Base-by-base conservation (phyloP, 495 filamentous ascomycete species). In the Delitschia confertaspora region DNA sequence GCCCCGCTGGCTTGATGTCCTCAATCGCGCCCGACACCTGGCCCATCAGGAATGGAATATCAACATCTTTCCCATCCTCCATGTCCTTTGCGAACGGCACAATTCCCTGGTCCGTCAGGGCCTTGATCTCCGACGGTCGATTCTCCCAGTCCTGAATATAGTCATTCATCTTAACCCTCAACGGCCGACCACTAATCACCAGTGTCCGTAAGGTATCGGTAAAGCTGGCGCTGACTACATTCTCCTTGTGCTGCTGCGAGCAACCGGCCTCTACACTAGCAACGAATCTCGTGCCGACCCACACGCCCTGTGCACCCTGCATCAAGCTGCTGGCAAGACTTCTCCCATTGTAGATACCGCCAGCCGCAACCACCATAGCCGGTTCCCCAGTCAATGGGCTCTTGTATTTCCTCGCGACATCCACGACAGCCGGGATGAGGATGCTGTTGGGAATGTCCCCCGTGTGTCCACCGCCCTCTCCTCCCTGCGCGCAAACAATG, bases 31-130 rank as follows among this genome's bases (percentile, higher is more conserved):
- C 89, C 0, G 86, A 82, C 11, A 95, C 87, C 68, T 93, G 85
- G n/a, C 87, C 87, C 87, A 95, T 95, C 51, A 95, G 51, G 62
- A 85, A 88, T 21, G 87, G 87, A 42, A 80, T 68, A 57, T 93
- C 85, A 26, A 91, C 65, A 46, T 91, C 85, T 40, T 74, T 75
- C 14, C 67, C 71, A 4, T 80, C 83, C 32, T 89, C 82, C 60
- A 93, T 62, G 64, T 94, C 87, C 58, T 81, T 67, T 66, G 80
- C 74, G 56, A 93, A 65, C 1, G 87, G 87, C 49, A 91, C 80
- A 21, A 91, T 59, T 2, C 87, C 87, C 55, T 71, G 67, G 22
- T 72, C 73, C 33, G 78, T 85, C 69, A 93, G 67, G 59, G 73
- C 67, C 58, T 72, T 72, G 38, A 93, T 80, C 61, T 80, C 78